phyloP scores from a whole-genome alignment of 306 rosid species.

The Vigna unguiculata region DNA sequence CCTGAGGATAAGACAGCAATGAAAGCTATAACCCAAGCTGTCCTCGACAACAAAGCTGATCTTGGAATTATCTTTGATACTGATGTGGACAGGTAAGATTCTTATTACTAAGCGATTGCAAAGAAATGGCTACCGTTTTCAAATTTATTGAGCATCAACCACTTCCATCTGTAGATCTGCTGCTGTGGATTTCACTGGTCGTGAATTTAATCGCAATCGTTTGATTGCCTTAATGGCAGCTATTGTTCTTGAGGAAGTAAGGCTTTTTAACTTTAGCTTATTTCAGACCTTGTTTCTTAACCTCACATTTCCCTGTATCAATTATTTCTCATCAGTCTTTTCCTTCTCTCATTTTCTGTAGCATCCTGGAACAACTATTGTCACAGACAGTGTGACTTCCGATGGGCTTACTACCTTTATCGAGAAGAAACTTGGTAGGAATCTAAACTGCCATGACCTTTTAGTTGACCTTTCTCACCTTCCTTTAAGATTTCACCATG shows the following conservation, averaged over 20 bases:
- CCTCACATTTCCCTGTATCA: constrained; percentile 9
- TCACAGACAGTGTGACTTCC: constrained; percentile 98
- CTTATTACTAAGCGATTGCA: constrained; percentile 40
- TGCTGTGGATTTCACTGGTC: constrained; percentile 91
- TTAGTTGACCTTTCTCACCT: constrained; percentile 15
- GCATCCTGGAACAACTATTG: constrained; percentile 97
- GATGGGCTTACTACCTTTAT: constrained; percentile 93
- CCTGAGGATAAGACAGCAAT: constrained; percentile 99
- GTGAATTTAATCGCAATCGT: constrained; percentile 89
- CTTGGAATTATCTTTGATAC: constrained; percentile 98
- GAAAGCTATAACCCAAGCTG: constrained; percentile 94
- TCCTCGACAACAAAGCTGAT: constrained; percentile 90
- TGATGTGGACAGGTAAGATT: constrained; percentile 83
- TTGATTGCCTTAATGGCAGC: constrained; percentile 96
- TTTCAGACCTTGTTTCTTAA: constrained; percentile 28
- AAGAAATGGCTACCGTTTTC: constrained; percentile 9
- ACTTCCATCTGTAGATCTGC: constrained; percentile 76
- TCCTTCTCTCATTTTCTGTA: constrained; percentile 43
- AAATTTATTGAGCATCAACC: constrained; percentile 13
- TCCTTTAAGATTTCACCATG: constrained; percentile 14
- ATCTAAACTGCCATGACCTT: constrained; percentile 31
- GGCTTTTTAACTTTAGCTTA: constrained; percentile 35
- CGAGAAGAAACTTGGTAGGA: constrained; percentile 88
- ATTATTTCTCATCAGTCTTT: constrained; percentile 22
- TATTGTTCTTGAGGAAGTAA: constrained; percentile 93